Percentiles rank a stretch among this genome's conserved stretches.
Conservation (phyloP, 2,329 filamentous ascomycete species). For the Alternaria dauci region DNA sequence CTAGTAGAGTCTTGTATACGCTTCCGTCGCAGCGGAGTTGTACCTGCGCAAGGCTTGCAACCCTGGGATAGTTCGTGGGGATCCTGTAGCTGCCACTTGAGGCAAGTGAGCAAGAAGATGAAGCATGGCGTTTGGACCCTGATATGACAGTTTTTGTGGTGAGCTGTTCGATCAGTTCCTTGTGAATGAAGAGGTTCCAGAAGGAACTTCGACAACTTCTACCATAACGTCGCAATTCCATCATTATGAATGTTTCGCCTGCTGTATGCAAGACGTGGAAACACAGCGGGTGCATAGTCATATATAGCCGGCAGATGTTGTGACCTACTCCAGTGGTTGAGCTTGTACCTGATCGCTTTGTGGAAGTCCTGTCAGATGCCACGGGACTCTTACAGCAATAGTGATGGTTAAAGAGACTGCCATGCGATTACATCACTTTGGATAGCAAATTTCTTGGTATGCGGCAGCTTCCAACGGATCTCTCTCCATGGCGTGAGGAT, state of each 20-base stretch:
- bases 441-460: not conserved
- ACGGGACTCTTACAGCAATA: not conserved
- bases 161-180: not conserved
- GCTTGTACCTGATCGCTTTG: not conserved
- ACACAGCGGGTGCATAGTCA: not conserved
- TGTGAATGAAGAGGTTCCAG: not conserved
- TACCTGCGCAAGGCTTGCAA: conserved; percentile 7
- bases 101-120: not conserved
- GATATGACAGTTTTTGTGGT: not conserved
- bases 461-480: not conserved
- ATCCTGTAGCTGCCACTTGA: not conserved
- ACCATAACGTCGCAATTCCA: not conserved
- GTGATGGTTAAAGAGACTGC: not conserved
- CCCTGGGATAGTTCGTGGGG: not conserved
- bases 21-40: conserved; percentile 1
- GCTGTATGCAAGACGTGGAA: not conserved
- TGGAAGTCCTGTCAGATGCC: not conserved
- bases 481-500: not conserved
- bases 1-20: conserved; percentile 1
- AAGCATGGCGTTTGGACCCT: not conserved
- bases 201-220: not conserved
- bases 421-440: not conserved
- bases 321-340: not conserved
- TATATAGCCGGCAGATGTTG: not conserved
- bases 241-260: not conserved